phyloP scores from a whole-genome alignment of 2,329 filamentous ascomycete species.

The Penicillium sp. region DNA sequence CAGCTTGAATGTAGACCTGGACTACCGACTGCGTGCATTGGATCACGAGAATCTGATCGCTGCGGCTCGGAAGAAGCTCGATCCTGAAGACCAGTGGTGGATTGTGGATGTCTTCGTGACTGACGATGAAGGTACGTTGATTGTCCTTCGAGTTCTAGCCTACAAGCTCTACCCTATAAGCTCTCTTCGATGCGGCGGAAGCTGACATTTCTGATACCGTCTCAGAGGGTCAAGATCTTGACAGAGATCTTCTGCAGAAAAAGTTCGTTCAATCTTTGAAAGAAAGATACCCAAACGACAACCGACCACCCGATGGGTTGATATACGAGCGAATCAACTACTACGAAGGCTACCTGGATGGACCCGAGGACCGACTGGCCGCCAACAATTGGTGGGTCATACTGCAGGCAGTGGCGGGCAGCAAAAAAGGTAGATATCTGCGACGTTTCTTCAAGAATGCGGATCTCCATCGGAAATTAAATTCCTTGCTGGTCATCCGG shows the following conservation, averaged over 20 bases:
- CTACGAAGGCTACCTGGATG: conserved; percentile 4
- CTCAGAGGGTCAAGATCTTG: background rate
- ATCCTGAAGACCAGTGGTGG: conserved; percentile 3
- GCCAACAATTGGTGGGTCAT: conserved; percentile 12
- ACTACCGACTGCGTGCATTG: conserved; percentile 2
- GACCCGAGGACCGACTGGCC: background rate
- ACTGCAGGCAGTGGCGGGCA: conserved; percentile 1
- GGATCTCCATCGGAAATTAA: conserved; percentile 1
- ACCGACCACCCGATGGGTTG: conserved; percentile 6
- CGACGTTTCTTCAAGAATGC: background rate
- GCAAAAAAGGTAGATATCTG: conserved; percentile 10
- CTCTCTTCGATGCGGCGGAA: background rate
- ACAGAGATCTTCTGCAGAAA: background rate
- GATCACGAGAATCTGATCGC: conserved; percentile 9
- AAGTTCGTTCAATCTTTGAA: background rate
- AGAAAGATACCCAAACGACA: background rate
- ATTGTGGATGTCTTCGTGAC: conserved; percentile 13
- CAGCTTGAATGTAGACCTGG: conserved; percentile 5
- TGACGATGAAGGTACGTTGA: background rate
- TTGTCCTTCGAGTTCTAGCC: background rate
- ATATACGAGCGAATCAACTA: background rate
- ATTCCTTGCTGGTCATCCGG: conserved; percentile 6
- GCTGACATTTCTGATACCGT: background rate
- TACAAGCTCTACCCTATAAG: background rate
- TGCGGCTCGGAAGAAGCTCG: conserved; percentile 3